Percentiles rank a stretch among this genome's conserved stretches.
Evolutionary conservation across 2,329 filamentous ascomycete species (phyloP).

Genomic region (Stemphylium vesicarium): DNA sequence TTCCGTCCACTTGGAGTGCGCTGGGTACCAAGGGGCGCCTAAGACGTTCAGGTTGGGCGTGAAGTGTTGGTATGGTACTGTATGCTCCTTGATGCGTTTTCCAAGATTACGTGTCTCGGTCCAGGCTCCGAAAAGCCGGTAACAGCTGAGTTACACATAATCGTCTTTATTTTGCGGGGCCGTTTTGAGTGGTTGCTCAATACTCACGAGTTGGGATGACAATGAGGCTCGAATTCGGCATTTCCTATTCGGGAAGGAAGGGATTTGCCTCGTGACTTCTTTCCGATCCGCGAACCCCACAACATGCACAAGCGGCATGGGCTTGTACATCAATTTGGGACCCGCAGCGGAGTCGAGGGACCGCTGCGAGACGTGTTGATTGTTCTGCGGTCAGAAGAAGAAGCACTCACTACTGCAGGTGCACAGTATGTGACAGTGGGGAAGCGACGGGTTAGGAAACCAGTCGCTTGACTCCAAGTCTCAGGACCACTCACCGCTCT

Average conservation of each 20-base stretch:
- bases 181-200: background rate
- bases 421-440: conserved; percentile 30
- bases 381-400: conserved; percentile 19
- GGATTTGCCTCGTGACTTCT: conserved; percentile 8
- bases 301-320: conserved; percentile 6
- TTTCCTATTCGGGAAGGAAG: background rate
- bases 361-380: conserved; percentile 20
- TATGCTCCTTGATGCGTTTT: too few relatives aligned
- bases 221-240: too few relatives aligned
- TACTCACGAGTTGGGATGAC: background rate
- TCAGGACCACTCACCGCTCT: conserved; percentile 34
- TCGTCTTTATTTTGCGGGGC: too few relatives aligned
- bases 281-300: conserved; percentile 14
- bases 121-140: too few relatives aligned
- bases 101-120: too few relatives aligned
- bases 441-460: conserved; percentile 18
- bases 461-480: conserved; percentile 21
- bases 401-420: conserved; percentile 35
- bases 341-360: background rate
- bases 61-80: background rate
- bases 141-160: too few relatives aligned
- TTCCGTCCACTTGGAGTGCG: background rate
- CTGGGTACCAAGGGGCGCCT: background rate
- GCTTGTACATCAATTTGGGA: background rate
- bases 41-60: background rate